Conservation (phyloP, 2,329 filamentous ascomycete genomes). For the Diaporthe vexans region DNA sequence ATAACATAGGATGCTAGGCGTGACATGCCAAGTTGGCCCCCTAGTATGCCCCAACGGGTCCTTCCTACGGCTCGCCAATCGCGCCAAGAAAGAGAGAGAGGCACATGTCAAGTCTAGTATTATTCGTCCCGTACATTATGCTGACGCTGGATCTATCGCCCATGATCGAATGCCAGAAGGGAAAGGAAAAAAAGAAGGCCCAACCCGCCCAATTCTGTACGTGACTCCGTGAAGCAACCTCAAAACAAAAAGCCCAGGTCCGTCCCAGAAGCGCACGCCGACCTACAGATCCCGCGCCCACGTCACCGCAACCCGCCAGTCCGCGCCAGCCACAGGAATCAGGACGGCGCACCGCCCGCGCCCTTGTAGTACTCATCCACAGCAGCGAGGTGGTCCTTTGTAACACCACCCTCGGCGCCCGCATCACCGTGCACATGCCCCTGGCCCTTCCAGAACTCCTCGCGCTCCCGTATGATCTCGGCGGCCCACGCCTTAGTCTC, state of each 20-base stretch:
- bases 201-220: not conserved
- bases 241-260: not conserved
- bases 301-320: too few species aligned
- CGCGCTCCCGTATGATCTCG: constrained; percentile 82
- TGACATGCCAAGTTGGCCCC: too few species aligned
- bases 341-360: constrained; percentile 35
- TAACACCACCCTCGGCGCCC: constrained; percentile 57
- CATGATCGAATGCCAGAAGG: not conserved
- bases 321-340: too few species aligned
- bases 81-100: too few species aligned
- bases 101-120: not conserved
- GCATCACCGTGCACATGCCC: constrained; percentile 62
- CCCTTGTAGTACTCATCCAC: constrained; percentile 65
- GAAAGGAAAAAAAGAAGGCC: not conserved
- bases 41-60: too few species aligned
- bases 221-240: not conserved
- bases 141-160: not conserved
- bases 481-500: constrained; percentile 87
- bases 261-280: too few species aligned
- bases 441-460: constrained; percentile 76
- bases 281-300: not conserved
- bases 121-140: not conserved
- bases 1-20: too few species aligned
- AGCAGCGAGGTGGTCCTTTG: constrained; percentile 53
- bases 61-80: too few species aligned